phyloP scores from a whole-genome alignment of 73 alveolate genomes.

The Diophrys appendiculata region DNA sequence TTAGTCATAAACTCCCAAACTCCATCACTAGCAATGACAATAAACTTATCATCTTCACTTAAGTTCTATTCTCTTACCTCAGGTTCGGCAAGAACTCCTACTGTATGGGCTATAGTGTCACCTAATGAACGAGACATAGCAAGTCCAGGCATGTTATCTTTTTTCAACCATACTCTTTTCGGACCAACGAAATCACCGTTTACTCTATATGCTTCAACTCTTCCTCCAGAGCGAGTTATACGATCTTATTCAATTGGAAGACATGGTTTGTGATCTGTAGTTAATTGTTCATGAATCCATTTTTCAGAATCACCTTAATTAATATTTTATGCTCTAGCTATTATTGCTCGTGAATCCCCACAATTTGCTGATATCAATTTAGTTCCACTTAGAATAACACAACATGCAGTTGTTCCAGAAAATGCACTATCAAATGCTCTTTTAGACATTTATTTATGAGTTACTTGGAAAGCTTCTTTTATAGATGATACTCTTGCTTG shows the following conservation, averaged over 20 bases:
- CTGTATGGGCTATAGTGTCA: constrained; percentile 71
- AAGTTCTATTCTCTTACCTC: constrained; percentile 53
- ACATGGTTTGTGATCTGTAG: constrained; percentile 10
- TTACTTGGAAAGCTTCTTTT: no score
- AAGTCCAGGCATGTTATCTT: constrained; percentile 81
- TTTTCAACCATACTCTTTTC: constrained; percentile 75
- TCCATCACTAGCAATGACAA: constrained; percentile 80
- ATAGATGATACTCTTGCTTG: no score
- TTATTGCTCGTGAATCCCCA: constrained; percentile 75
- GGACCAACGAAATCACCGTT: constrained; percentile 61
- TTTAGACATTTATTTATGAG: no score
- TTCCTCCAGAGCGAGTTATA: not conserved
- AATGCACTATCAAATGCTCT: constrained; percentile 66
- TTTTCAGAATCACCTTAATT: not conserved
- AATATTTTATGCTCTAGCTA: constrained; percentile 19
- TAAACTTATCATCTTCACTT: constrained; percentile 60
- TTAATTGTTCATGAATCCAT: not conserved
- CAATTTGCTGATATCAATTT: constrained; percentile 67
- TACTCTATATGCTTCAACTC: constrained; percentile 15
- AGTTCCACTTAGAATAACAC: constrained; percentile 57
- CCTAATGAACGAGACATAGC: constrained; percentile 88
- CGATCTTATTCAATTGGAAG: not conserved
- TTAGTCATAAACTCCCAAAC: constrained; percentile 75
- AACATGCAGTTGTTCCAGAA: constrained; percentile 69
- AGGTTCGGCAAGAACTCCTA: constrained; percentile 78